A percentile compares a stretch with the other conserved stretches of the same genome.
phyloP scores from a whole-genome alignment of 2,329 filamentous ascomycete genomes.

The Xylaria digitata region DNA sequence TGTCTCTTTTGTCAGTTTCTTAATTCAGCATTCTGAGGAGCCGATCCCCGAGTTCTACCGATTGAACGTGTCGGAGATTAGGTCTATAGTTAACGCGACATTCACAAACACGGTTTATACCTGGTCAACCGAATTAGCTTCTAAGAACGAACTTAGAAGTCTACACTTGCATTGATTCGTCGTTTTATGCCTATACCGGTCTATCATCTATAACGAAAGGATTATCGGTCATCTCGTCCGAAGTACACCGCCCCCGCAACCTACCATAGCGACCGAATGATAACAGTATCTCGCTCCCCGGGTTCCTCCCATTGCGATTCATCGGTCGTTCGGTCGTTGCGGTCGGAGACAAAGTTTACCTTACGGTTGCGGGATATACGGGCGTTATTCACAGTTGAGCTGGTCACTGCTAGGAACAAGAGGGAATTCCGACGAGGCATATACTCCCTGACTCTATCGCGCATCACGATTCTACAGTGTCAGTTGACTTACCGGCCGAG shows the following conservation, averaged over 20 bases:
- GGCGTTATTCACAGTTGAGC: background rate
- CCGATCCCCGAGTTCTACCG: slow-evolving; percentile 6
- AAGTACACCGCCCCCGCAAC: slow-evolving; percentile 24
- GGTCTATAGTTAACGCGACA: slow-evolving; percentile 20
- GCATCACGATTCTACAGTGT: slow-evolving; percentile 18
- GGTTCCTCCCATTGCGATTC: slow-evolving; percentile 15
- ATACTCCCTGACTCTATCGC: slow-evolving; percentile 17
- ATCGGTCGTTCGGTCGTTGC: slow-evolving; percentile 13
- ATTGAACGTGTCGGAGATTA: slow-evolving; percentile 21
- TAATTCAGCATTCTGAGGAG: slow-evolving; percentile 30
- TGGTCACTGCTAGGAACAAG: background rate
- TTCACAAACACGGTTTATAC: slow-evolving; percentile 5
- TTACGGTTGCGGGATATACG: background rate
- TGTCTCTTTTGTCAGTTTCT: slow-evolving; percentile 25
- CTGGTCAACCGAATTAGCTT: slow-evolving; percentile 21
- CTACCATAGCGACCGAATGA: slow-evolving; percentile 19
- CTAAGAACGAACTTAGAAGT: slow-evolving; percentile 5
- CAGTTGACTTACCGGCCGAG: slow-evolving; percentile 2
- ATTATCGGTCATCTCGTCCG: slow-evolving; percentile 9
- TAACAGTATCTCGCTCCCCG: slow-evolving; percentile 7
- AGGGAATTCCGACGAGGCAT: slow-evolving; percentile 18
- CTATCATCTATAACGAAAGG: slow-evolving; percentile 16
- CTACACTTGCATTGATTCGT: slow-evolving; percentile 20
- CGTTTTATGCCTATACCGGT: slow-evolving; percentile 13
- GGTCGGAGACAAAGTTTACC: background rate